Evolutionary conservation across 139 green algal species (phyloP).

Genomic region (Tetradesmus obliquus): DNA sequence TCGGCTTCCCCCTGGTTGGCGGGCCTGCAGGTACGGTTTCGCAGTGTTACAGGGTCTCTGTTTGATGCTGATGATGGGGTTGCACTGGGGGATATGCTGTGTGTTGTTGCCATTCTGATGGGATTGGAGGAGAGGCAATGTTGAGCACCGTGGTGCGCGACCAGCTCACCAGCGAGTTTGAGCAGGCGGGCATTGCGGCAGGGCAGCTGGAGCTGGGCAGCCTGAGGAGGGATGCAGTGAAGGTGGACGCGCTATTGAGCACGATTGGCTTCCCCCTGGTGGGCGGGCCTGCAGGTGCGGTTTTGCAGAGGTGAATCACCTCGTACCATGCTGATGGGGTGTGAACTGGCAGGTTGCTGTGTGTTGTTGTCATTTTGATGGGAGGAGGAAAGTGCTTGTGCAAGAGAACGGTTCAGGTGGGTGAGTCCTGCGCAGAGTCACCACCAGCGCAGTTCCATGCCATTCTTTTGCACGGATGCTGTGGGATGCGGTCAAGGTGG

Average conservation of each 20-base stretch:
- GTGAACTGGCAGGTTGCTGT: background rate
- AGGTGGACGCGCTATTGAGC: conserved; percentile 86
- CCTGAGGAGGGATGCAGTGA: conserved; percentile 55
- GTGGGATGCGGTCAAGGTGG: conserved; percentile 70
- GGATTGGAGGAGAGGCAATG: too few relatives aligned
- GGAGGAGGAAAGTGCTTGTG: conserved; percentile 52
- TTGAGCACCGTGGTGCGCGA: conserved; percentile 89
- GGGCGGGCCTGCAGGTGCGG: conserved; percentile 83
- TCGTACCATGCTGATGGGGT: background rate
- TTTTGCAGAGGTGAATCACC: background rate
- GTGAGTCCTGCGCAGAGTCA: too few relatives aligned
- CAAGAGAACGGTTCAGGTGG: too few relatives aligned
- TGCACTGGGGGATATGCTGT: background rate
- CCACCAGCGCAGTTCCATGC: conserved; percentile 59
- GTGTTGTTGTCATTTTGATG: background rate
- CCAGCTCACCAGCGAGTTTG: conserved; percentile 79
- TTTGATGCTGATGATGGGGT: background rate
- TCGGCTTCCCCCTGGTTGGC: conserved; percentile 96
- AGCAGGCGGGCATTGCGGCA: conserved; percentile 58
- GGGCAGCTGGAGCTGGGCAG: conserved; percentile 10
- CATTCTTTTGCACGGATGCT: too few relatives aligned
- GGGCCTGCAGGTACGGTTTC: conserved; percentile 76
- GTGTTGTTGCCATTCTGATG: background rate
- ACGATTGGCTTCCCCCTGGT: conserved; percentile 97
- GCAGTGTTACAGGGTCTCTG: background rate